Evolutionary conservation across 345 rosid species (phyloP), one percentile per base, ranked within the genome.

Genomic region (Citrus reticulata): DNA sequence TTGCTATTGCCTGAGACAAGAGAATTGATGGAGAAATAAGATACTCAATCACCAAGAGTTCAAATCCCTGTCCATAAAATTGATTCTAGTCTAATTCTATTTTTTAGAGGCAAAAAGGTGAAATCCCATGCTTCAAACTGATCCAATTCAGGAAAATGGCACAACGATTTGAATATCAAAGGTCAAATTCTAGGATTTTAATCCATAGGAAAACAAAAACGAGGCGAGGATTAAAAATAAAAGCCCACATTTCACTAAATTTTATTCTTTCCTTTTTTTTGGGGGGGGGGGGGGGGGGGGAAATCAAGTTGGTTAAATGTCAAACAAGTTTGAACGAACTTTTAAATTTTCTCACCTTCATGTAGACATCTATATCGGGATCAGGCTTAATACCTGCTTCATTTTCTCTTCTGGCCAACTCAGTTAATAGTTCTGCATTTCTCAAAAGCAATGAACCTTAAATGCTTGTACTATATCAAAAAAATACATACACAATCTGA

Each of bases 361-460:
- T 88, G 89, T 83, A 93, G 70, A 93, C 82, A 84, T 91, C 97
- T 73, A 92, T 54, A 81, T 93, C 96, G 57, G 84, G 87, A 86
- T 93, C 94, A 35, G 98, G 98, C 81, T 86, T 89, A 30, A 93
- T 92, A 67, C 88, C 88, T 40, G 91, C 92, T 29, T 81, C 91
- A 51, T 89, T 93, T 76, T 93, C 98, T 85, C 98, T 92, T 83
- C 93, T 87, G 37, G 24, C 40, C 42, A 65, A 32, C 68, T 65
- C 40, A 2, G 40, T 9, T 32, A 65, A 32, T 35, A 32, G 34
- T 17, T 65, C 68, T 30, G 40, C 40, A 32, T 1, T 5, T 65
- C 0, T 24, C 69, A 32, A 32, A 32, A 37, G 11, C 24, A 59
- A 22, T 59, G 27, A 59, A 29, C 10, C 10, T 59, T 59, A 1